Evolutionary conservation across 768 basidiomycete genomes (phyloP), one percentile per base, ranked within the genome.

Genomic region (Trametes cinnabarina): DNA sequence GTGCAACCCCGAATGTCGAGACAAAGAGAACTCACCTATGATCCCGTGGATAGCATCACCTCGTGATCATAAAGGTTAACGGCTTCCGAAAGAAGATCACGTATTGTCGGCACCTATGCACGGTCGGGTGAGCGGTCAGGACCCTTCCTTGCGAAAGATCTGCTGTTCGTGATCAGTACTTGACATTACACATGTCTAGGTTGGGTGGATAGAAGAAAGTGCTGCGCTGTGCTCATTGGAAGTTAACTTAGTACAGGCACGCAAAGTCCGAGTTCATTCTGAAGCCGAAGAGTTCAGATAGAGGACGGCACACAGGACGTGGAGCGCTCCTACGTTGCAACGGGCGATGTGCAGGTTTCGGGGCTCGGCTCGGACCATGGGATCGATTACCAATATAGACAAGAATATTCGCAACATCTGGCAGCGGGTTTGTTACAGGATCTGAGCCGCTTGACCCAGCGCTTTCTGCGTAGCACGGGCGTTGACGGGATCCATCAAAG

Each of bases 201-300:
- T 25, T 15, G 39, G 19, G n/a, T 17, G 3, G 19, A n/a, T n/a
- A n/a, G n/a, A n/a, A n/a, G n/a, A n/a, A n/a, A 22, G 22, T 3
- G 10, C 19, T 47, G 37, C 7, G 46, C 46, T 30, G n/a, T 20
- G 37, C 9, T 43, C 54, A 55, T 55, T 55, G 54, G 46, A 47
- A 19, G 54, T 28, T 55, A 55, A 55, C 37, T 55, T 55, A 47
- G 54, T 47, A 55, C 54, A 55, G 47, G 54, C 46, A 55, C 46
- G 26, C 23, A 28, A 0, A 20, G 25, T 30, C n/a, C n/a, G n/a
- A n/a, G n/a, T n/a, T n/a, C n/a, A n/a, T n/a, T n/a, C n/a, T n/a
- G n/a, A n/a, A n/a, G n/a, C n/a, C n/a, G n/a, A n/a, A n/a, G n/a
- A n/a, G n/a, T n/a, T n/a, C n/a, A n/a, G n/a, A n/a, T n/a, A n/a